Evolutionary conservation across 2,329 filamentous ascomycete species (phyloP).

Genomic region (Venturia asperata): DNA sequence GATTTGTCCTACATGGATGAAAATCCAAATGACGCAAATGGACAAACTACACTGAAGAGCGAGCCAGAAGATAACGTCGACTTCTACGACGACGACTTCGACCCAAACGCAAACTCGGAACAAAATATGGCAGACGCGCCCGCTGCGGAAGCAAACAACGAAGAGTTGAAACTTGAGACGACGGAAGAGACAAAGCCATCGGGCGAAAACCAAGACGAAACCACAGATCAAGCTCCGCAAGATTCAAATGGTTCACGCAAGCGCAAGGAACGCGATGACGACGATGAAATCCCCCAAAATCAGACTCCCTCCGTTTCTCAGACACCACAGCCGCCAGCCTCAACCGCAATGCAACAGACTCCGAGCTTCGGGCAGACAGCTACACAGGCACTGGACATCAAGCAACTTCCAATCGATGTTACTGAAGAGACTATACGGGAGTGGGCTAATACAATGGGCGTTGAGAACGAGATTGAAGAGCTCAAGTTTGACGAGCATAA

Average conservation of each 20-base stretch:
- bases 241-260: constrained; percentile 9
- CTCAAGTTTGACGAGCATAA: constrained; percentile 98
- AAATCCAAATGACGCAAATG: background rate
- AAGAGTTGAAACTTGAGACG: constrained; percentile 1
- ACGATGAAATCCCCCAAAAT: constrained; percentile 12
- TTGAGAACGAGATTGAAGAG: constrained; percentile 80
- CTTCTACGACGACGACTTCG: constrained; percentile 13
- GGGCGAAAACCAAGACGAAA: background rate
- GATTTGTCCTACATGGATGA: constrained; percentile 46
- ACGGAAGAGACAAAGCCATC: background rate
- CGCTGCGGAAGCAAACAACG: constrained; percentile 20
- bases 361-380: constrained; percentile 2
- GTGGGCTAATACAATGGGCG: constrained; percentile 72
- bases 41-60: constrained; percentile 49
- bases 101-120: background rate
- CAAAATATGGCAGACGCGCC: constrained; percentile 2
- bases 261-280: constrained; percentile 18
- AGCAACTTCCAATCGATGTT: constrained; percentile 15
- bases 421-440: constrained; percentile 91
- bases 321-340: constrained; percentile 12
- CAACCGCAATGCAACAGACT: constrained; percentile 14
- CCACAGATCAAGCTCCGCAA: constrained; percentile 4
- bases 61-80: constrained; percentile 22
- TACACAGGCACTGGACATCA: constrained; percentile 17
- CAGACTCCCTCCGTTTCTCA: background rate